Percentiles rank a stretch among this genome's conserved stretches.
Conservation (phyloP, 2,329 filamentous ascomycete species). For the Myriosclerotinia curreyana region DNA sequence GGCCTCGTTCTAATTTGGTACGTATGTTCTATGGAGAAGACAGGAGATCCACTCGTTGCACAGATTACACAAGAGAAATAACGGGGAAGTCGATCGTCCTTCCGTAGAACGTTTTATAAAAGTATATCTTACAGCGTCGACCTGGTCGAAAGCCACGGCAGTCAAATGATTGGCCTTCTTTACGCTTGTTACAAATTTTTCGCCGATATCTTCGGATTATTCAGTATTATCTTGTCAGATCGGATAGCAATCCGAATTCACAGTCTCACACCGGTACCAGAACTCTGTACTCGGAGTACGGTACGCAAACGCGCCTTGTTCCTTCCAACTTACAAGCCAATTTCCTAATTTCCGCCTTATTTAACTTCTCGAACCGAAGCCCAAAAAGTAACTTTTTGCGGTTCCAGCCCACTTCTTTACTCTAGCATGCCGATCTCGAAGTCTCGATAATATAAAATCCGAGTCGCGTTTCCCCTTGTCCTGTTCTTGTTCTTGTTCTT, state of each 20-base stretch:
- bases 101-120: conserved; percentile 12
- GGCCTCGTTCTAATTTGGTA: conserved; percentile 18
- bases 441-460: conserved; percentile 8
- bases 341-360: conserved; percentile 20
- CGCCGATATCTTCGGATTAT: neutral
- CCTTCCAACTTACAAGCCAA: conserved; percentile 15
- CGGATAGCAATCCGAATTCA: conserved; percentile 12
- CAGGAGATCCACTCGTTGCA: conserved; percentile 21
- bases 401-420: conserved; percentile 21
- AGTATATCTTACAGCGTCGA: conserved; percentile 11
- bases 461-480: neutral
- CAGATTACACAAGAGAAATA: conserved; percentile 19
- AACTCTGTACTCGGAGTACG: neutral
- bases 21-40: conserved; percentile 25
- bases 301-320: conserved; percentile 11
- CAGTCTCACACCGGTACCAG: conserved; percentile 4
- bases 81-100: conserved; percentile 15
- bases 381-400: conserved; percentile 9
- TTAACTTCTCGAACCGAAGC: conserved; percentile 11
- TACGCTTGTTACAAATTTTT: conserved; percentile 2
- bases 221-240: neutral
- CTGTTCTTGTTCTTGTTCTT: neutral
- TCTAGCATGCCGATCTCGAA: conserved; percentile 17
- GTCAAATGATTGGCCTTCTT: conserved; percentile 10
- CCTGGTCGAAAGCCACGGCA: neutral